These are phyloP conservation scores for Erythrobasidium hasegawianum DNA, from an alignment of 1,284 basidiomycete species.

Conservation along the genomic window DNA sequence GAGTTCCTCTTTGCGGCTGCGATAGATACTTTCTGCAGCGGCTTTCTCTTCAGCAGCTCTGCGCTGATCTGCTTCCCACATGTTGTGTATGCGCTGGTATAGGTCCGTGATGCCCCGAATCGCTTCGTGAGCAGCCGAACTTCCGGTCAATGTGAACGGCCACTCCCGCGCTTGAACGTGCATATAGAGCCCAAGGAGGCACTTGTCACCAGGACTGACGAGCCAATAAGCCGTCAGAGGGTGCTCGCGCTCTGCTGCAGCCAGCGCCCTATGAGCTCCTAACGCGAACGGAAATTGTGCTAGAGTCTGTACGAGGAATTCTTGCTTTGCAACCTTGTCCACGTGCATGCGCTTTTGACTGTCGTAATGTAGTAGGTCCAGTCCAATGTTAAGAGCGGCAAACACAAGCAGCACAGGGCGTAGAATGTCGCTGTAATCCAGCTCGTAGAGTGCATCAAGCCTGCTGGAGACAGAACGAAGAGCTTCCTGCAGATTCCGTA, in stretches of 20 bases:
- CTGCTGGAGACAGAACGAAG: slow-evolving; percentile 44
- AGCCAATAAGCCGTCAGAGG: too few relatives aligned
- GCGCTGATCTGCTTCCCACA: slow-evolving; percentile 79
- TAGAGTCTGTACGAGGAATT: too few relatives aligned
- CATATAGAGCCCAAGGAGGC: too few relatives aligned
- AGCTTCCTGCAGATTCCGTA: slow-evolving; percentile 51
- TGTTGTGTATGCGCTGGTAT: slow-evolving; percentile 69
- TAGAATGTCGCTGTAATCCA: slow-evolving; percentile 37
- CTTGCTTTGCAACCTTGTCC: too few relatives aligned
- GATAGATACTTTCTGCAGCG: slow-evolving; percentile 74
- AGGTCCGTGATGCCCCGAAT: slow-evolving; percentile 48
- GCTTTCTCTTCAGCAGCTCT: slow-evolving; percentile 64
- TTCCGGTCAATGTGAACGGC: not conserved
- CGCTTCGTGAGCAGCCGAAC: not conserved
- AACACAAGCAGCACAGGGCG: slow-evolving; percentile 39
- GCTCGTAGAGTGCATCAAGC: slow-evolving; percentile 37
- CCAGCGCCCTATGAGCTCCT: not conserved
- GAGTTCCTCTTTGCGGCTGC: slow-evolving; percentile 61
- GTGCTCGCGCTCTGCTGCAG: too few relatives aligned
- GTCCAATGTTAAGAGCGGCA: slow-evolving; percentile 38
- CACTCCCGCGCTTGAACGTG: not conserved
- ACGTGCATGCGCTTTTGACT: not conserved
- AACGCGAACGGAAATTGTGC: too few relatives aligned
- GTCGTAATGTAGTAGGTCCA: slow-evolving; percentile 10
- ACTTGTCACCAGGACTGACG: too few relatives aligned